These are phyloP conservation scores for Clarireedia paspali DNA, from an alignment of 2,329 filamentous ascomycete genomes.

Conservation along the genomic window DNA sequence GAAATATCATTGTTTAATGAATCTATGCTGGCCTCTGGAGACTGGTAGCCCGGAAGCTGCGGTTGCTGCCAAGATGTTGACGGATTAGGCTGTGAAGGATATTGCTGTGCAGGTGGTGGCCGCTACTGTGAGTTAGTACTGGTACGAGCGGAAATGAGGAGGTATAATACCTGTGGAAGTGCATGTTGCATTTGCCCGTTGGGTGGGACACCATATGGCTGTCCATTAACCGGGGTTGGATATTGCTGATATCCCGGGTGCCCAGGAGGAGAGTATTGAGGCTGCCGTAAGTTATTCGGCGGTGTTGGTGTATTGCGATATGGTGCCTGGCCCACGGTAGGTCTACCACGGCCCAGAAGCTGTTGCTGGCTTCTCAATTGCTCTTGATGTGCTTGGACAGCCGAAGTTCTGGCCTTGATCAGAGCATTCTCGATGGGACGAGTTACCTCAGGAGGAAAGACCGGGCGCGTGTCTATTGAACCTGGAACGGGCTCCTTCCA, in stretches of 20 bases:
- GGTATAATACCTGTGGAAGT: constrained; percentile 22
- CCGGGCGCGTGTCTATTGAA: constrained; percentile 83
- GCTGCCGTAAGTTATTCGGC: constrained; percentile 39
- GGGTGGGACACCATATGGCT: constrained; percentile 14
- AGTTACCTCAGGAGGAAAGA: constrained; percentile 82
- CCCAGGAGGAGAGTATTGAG: constrained; percentile 32
- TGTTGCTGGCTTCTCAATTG: constrained; percentile 49
- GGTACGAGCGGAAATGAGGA: neutral
- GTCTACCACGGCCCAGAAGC: constrained; percentile 43
- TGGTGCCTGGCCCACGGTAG: constrained; percentile 44
- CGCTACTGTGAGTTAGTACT: constrained; percentile 12
- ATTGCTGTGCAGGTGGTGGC: constrained; percentile 15
- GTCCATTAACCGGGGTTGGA: constrained; percentile 17
- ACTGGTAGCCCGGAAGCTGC: constrained; percentile 27
- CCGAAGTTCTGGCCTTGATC: constrained; percentile 64
- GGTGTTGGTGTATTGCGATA: constrained; percentile 71
- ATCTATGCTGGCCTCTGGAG: constrained; percentile 53
- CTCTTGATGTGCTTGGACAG: constrained; percentile 51
- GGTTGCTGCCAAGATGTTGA: constrained; percentile 27
- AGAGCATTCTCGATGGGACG: constrained; percentile 89
- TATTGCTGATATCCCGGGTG: constrained; percentile 30
- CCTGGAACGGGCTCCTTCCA: constrained; percentile 97
- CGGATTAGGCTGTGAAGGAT: constrained; percentile 23
- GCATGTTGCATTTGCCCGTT: constrained; percentile 22
- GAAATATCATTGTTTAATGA: constrained; percentile 78